Conservation (phyloP, 768 basidiomycete species). For the Melanogaster broomeanus region DNA sequence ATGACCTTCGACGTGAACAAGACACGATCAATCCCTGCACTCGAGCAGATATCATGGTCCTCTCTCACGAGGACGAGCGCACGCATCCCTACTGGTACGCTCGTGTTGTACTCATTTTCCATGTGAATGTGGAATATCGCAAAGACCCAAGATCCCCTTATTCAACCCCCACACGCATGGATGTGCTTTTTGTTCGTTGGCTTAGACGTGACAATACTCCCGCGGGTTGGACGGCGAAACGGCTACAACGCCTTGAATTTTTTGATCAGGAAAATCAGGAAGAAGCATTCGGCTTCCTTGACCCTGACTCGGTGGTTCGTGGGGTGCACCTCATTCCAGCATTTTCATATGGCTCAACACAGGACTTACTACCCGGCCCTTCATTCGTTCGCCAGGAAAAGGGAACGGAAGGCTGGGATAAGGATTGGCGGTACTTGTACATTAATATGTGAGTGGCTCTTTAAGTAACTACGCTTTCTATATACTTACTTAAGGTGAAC, state of each 20-base stretch:
- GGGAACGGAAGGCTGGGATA: too few relatives aligned
- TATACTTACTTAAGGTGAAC: too few relatives aligned
- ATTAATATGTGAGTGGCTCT: too few relatives aligned
- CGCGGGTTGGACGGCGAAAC: constrained; percentile 27
- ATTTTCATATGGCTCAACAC: constrained; percentile 26
- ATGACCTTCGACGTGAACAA: constrained; percentile 27
- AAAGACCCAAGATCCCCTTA: neutral
- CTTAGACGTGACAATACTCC: constrained; percentile 29
- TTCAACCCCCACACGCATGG: constrained; percentile 22
- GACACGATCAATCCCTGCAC: constrained; percentile 40
- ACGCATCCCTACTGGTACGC: constrained; percentile 42
- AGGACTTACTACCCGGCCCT: constrained; percentile 8
- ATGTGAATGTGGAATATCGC: constrained; percentile 7
- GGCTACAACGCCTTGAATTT: constrained; percentile 42
- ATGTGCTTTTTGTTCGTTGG: constrained; percentile 46
- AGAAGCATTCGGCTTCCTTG: constrained; percentile 45
- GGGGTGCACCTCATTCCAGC: constrained; percentile 45
- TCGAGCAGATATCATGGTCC: constrained; percentile 38
- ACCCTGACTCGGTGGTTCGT: constrained; percentile 42
- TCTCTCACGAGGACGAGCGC: constrained; percentile 24
- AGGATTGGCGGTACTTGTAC: too few relatives aligned
- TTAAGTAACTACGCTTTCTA: too few relatives aligned
- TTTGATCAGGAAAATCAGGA: constrained; percentile 22
- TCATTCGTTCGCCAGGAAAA: too few relatives aligned
- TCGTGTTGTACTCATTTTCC: constrained; percentile 14